Evolutionary conservation across 306 rosid genomes (phyloP).

Genomic region (Quercus ilex): DNA sequence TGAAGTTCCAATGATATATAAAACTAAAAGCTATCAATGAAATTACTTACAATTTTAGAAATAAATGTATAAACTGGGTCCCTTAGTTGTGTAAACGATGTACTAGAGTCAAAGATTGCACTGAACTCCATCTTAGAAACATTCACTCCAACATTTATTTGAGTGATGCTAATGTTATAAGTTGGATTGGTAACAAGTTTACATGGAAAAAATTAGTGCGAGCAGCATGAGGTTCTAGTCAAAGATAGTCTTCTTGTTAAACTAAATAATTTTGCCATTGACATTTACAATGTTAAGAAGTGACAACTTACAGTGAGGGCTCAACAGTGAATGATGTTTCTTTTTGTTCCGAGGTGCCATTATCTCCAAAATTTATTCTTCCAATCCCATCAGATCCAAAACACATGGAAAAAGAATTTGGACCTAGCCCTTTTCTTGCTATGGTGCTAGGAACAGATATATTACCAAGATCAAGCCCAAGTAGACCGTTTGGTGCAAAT

Average conservation of each 20-base stretch:
- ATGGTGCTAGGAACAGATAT: conserved; percentile 76
- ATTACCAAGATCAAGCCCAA: conserved; percentile 70
- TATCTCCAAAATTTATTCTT: conserved; percentile 84
- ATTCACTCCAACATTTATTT: conserved; percentile 48
- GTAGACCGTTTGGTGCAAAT: conserved; percentile 74
- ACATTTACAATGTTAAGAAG: not conserved
- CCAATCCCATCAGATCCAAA: conserved; percentile 64
- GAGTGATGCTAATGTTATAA: conserved; percentile 69
- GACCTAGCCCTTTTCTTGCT: conserved; percentile 54
- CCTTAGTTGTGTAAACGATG: conserved; percentile 68
- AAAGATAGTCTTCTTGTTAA: not conserved
- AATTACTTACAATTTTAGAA: conserved; percentile 49
- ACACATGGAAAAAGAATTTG: conserved; percentile 90
- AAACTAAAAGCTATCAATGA: not conserved
- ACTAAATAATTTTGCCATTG: too few species aligned
- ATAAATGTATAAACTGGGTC: conserved; percentile 70
- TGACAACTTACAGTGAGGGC: conserved; percentile 43
- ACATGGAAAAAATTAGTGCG: conserved; percentile 17
- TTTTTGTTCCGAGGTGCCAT: conserved; percentile 50
- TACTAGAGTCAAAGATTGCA: conserved; percentile 81
- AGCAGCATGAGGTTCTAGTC: conserved; percentile 9
- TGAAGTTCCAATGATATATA: conserved; percentile 13
- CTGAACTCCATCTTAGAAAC: conserved; percentile 40
- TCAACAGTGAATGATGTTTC: conserved; percentile 65
- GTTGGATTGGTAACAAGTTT: conserved; percentile 47